Conservation (phyloP, 2,329 filamentous ascomycete genomes). For the Setomelanomma holmii region DNA sequence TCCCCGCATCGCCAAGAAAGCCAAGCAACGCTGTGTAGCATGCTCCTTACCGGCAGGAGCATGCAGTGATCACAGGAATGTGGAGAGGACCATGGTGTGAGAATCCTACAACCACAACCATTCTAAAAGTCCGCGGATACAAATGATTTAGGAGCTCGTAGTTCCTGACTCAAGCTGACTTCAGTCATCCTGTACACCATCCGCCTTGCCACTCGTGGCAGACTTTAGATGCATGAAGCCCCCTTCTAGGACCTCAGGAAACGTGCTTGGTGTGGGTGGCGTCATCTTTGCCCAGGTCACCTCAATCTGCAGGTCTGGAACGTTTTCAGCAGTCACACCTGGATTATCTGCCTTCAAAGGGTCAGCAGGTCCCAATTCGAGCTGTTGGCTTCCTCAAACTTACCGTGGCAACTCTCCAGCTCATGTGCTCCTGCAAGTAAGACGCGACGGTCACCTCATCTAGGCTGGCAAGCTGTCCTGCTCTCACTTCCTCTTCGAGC, state of each 20-base stretch:
- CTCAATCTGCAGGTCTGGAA: slow-evolving; percentile 49
- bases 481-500: slow-evolving; percentile 45
- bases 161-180: background rate
- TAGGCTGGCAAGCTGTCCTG: slow-evolving; percentile 42
- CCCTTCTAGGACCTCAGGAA: slow-evolving; percentile 16
- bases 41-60: background rate
- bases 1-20: background rate
- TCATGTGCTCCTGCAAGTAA: slow-evolving; percentile 31
- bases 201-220: slow-evolving; percentile 10
- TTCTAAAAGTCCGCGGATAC: no score
- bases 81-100: no score
- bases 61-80: no score
- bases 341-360: slow-evolving; percentile 45
- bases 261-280: slow-evolving; percentile 36
- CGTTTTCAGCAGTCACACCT: slow-evolving; percentile 38
- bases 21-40: background rate
- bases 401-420: slow-evolving; percentile 34
- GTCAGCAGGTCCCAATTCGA: background rate
- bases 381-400: background rate
- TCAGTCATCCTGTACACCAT: background rate
- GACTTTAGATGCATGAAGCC: slow-evolving; percentile 14
- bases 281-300: slow-evolving; percentile 50
- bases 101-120: no score
- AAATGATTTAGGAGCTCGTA: no score
- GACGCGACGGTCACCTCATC: slow-evolving; percentile 23